Evolutionary conservation across 1,284 basidiomycete species (phyloP).

Genomic region (Ceratobasidium sp.): DNA sequence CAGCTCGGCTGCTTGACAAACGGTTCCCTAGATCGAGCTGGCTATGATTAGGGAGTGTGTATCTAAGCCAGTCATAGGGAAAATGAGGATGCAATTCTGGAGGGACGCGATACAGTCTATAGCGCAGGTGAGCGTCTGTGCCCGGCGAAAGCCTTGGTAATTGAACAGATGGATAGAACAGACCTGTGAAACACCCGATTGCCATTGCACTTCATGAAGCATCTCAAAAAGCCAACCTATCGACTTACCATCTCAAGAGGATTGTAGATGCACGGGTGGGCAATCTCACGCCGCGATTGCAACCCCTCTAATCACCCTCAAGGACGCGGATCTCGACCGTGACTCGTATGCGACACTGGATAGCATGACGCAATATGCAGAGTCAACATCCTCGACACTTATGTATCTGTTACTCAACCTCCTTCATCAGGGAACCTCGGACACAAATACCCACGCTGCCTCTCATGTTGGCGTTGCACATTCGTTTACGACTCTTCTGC

Average conservation of each 20-base stretch:
- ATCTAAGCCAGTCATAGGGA: slow-evolving; percentile 78
- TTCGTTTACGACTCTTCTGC: slow-evolving; percentile 73
- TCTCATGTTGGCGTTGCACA: slow-evolving; percentile 79
- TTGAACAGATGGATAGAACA: slow-evolving; percentile 60
- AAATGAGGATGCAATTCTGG: slow-evolving; percentile 94
- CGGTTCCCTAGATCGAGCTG: slow-evolving; percentile 71
- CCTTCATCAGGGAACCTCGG: slow-evolving; percentile 66
- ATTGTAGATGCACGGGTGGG: slow-evolving; percentile 85
- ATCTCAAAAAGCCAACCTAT: slow-evolving; percentile 60
- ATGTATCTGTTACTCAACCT: slow-evolving; percentile 81
- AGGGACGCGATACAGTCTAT: slow-evolving; percentile 80
- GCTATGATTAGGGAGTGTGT: slow-evolving; percentile 81
- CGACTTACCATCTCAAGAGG: slow-evolving; percentile 79
- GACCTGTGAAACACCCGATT: slow-evolving; percentile 81
- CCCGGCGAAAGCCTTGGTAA: slow-evolving; percentile 39
- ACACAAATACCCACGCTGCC: slow-evolving; percentile 74
- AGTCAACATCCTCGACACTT: slow-evolving; percentile 79
- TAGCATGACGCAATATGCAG: slow-evolving; percentile 72
- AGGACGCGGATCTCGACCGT: slow-evolving; percentile 77
- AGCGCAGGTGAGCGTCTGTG: slow-evolving; percentile 61
- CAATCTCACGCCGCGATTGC: slow-evolving; percentile 44
- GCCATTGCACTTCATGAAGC: slow-evolving; percentile 75
- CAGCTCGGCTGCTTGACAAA: background rate
- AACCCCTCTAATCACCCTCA: slow-evolving; percentile 29
- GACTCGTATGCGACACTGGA: slow-evolving; percentile 74